Evolutionary conservation across 805 yeast species (phyloP), one percentile per base, ranked within the genome.

Genomic region (Saturnispora serradocipensis): DNA sequence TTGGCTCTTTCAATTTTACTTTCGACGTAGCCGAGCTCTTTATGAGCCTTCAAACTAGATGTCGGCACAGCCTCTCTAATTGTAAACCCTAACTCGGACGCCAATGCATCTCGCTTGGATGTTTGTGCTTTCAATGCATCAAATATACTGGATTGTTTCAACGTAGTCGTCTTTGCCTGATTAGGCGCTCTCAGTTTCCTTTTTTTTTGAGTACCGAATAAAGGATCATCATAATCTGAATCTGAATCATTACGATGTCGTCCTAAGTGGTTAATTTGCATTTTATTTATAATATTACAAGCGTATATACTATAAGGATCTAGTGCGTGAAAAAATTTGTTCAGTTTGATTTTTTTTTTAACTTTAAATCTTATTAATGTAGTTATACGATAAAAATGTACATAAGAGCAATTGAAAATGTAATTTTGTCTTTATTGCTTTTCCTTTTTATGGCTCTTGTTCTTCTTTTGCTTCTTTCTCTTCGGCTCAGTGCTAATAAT

Each of bases 401-500:
- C 34, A 30, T 30, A 30, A 13, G 3, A 30, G 34, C 34, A 30
- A 30, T 4, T 6, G 11, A 9, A 30, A 30, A 30, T 30, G 32
- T 36, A 36, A 11, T 18, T 3, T 38, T 8, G 46, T 50, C 2
- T 10, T 13, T 13, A 42, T 52, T 9, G 22, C 22, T 53, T 54
- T 42, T 53, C 51, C 45, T 57, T 56, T 22, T 58, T 56, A 56
- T 61, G 48, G 57, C 62, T 55, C 59, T 67, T 46, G 54, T 62
- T 50, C 22, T 61, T 32, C 35, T 49, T 35, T n/a, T 45, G 25
- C 20, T 49, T 49, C 51, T 49, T 49, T 7, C 16, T 24, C 16
- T 24, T 42, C 15, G 63, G 61, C n/a, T 58, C 62, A 52, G 61
- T 48, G 24, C 59, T 48, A 34, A 67, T 53, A 58, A 64, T 53